Conservation (phyloP, 331 rosid genomes). For the Erythrophleum ivorense region DNA sequence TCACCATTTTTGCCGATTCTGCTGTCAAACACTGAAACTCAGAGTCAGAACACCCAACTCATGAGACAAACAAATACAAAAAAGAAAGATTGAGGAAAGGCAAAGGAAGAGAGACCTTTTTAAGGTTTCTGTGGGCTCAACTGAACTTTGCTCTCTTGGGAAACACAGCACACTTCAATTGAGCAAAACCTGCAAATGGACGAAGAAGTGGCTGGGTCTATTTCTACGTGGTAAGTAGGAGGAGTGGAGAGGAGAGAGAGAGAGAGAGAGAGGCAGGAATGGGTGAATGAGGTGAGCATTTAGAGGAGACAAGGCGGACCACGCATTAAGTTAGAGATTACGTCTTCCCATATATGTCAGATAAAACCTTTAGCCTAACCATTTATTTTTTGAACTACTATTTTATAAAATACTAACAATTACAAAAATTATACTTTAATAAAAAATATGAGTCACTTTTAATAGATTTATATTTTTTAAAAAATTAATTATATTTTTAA, state of each 20-base stretch:
- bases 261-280: not conserved
- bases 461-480: no score
- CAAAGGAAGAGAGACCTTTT: not conserved
- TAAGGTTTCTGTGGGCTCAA: not conserved
- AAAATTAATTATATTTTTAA: no score
- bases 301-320: not conserved
- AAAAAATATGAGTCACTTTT: no score
- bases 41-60: not conserved
- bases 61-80: not conserved
- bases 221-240: not conserved
- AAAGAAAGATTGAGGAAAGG: no score
- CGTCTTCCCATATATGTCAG: not conserved
- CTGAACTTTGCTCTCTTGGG: not conserved
- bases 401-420: no score
- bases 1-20: conserved; percentile 49
- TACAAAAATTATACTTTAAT: no score
- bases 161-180: not conserved
- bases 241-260: not conserved
- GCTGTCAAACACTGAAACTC: not conserved
- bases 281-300: not conserved
- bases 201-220: not conserved
- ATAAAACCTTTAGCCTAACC: not conserved
- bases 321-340: not conserved
- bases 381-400: not conserved
- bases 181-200: no score